These are phyloP conservation scores for Histomonas meleagridis DNA, from an alignment of 208 protist genomes.

Conservation along the genomic window DNA sequence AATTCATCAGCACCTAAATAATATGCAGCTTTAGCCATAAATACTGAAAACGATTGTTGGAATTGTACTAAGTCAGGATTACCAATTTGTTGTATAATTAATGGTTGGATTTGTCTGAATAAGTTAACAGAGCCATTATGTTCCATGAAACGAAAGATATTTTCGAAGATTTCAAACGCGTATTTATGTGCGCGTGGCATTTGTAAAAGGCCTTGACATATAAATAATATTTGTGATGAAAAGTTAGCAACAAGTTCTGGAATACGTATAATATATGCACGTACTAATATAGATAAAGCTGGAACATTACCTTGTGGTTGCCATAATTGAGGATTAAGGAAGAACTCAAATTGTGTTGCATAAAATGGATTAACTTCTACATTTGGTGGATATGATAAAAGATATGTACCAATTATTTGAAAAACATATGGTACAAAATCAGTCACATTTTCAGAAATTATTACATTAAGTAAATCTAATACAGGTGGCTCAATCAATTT, in stretches of 20 bases:
- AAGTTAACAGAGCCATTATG: background rate
- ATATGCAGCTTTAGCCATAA: background rate
- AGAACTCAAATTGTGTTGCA: background rate
- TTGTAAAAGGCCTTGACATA: background rate
- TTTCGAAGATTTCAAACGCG: background rate
- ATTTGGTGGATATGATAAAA: background rate
- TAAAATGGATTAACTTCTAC: background rate
- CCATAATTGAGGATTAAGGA: background rate
- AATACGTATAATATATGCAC: background rate
- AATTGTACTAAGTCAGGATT: background rate
- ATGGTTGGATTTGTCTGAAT: background rate
- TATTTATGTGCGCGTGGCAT: background rate
- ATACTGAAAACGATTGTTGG: background rate
- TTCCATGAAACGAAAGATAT: background rate
- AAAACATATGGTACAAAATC: background rate
- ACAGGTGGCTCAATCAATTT: background rate
- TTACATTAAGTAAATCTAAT: background rate
- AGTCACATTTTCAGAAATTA: background rate
- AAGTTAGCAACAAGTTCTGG: background rate
- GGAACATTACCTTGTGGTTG: background rate
- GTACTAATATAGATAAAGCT: background rate
- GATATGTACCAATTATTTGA: background rate
- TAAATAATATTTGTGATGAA: background rate
- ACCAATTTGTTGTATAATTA: background rate
- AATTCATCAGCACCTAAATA: background rate